A percentile compares a stretch with the other conserved stretches of the same genome.
phyloP scores from a whole-genome alignment of 1,284 basidiomycete species.

The Sporisorium exsertum region DNA sequence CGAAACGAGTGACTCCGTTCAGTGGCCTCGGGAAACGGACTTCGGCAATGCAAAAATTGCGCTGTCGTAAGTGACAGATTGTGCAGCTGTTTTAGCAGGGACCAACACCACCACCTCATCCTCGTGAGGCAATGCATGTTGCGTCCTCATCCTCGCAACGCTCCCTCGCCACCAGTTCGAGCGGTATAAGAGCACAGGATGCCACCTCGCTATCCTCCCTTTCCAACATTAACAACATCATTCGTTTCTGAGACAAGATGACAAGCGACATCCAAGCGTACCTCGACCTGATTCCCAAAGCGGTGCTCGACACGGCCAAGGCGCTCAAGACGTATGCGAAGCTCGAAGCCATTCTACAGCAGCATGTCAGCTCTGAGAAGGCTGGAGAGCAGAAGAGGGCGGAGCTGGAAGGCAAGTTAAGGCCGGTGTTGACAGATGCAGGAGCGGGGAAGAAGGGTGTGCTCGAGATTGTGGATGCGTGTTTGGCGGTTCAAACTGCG shows the following conservation, averaged over 20 bases:
- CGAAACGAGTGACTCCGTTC: neutral
- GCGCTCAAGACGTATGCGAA: constrained; percentile 53
- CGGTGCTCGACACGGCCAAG: constrained; percentile 63
- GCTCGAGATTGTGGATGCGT: constrained; percentile 40
- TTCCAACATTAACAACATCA: neutral
- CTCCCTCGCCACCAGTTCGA: no score
- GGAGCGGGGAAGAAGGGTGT: constrained; percentile 51
- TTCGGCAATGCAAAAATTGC: neutral
- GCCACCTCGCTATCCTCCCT: neutral
- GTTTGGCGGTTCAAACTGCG: constrained; percentile 7
- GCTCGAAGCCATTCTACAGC: constrained; percentile 37
- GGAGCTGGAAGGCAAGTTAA: constrained; percentile 36
- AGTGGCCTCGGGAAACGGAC: neutral
- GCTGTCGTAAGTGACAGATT: neutral
- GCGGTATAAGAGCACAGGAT: neutral
- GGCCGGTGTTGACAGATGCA: constrained; percentile 54
- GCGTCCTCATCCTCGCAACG: neutral
- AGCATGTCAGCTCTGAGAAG: constrained; percentile 6
- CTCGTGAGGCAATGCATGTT: neutral
- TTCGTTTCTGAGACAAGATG: neutral
- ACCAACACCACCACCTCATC: no score
- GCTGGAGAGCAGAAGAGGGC: neutral
- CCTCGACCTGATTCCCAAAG: constrained; percentile 25
- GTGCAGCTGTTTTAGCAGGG: neutral
- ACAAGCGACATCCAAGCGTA: constrained; percentile 23